phyloP scores from a whole-genome alignment of 805 yeast species.

The Maudiozyma turicensis region DNA sequence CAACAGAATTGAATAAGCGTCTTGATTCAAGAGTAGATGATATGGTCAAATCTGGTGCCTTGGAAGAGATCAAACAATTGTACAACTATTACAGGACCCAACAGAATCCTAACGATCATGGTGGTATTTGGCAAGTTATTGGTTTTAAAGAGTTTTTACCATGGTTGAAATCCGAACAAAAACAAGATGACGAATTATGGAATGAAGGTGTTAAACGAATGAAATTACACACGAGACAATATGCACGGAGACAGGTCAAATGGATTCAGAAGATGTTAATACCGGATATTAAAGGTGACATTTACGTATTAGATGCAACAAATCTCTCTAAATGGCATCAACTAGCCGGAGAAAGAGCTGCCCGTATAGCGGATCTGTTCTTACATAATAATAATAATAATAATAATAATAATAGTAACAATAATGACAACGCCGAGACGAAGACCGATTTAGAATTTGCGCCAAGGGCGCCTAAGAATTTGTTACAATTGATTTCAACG shows the following conservation, averaged over 20 bases:
- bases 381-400: constrained; percentile 14
- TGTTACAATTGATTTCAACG: constrained; percentile 21
- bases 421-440: neutral
- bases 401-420: constrained; percentile 5
- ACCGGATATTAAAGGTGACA: constrained; percentile 50
- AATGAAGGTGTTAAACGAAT: constrained; percentile 53
- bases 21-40: constrained; percentile 73
- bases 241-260: constrained; percentile 80
- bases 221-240: constrained; percentile 77
- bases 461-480: constrained; percentile 33
- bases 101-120: constrained; percentile 30
- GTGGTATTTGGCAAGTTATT: constrained; percentile 89
- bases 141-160: constrained; percentile 88
- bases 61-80: constrained; percentile 57
- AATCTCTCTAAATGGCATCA: constrained; percentile 53
- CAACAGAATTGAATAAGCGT: constrained; percentile 45
- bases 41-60: constrained; percentile 66
- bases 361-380: constrained; percentile 37
- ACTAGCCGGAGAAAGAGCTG: constrained; percentile 49
- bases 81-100: constrained; percentile 34
- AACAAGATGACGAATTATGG: constrained; percentile 23
- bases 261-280: constrained; percentile 75
- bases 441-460: too few relatives aligned
- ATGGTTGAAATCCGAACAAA: constrained; percentile 34
- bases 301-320: constrained; percentile 69